A percentile compares a stretch with the other conserved stretches of the same genome.
Conservation (phyloP, 2,329 filamentous ascomycete genomes). For the Furcasterigmium sp. region DNA sequence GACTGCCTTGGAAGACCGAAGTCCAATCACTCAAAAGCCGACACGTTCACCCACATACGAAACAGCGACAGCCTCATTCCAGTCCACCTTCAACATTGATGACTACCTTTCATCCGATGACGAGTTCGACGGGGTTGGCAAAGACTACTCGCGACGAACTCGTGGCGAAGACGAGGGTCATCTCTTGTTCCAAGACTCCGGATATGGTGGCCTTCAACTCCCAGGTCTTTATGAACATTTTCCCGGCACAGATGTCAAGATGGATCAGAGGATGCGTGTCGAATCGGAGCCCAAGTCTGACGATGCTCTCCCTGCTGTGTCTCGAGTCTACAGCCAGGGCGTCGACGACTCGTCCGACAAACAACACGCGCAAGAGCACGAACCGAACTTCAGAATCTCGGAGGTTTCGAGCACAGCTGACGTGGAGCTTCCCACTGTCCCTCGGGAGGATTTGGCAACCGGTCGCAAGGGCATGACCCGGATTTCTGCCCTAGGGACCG, state of each 20-base stretch:
- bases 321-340: not conserved
- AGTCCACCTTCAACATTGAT: constrained; percentile 26
- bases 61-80: not conserved
- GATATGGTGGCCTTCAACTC: constrained; percentile 29
- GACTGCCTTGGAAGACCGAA: constrained; percentile 2
- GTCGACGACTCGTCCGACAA: not conserved
- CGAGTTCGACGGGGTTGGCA: constrained; percentile 30
- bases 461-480: constrained; percentile 9
- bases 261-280: too few species aligned
- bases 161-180: constrained; percentile 27
- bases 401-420: not conserved
- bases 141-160: constrained; percentile 14
- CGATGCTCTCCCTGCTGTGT: too few species aligned
- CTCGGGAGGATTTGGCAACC: constrained; percentile 5
- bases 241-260: too few species aligned
- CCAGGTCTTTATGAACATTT: constrained; percentile 23
- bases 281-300: too few species aligned
- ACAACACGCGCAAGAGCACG: not conserved
- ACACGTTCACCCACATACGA: not conserved
- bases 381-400: too few species aligned
- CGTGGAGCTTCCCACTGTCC: not conserved
- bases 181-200: constrained; percentile 27
- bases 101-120: constrained; percentile 32
- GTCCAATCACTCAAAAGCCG: not conserved
- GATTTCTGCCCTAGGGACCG: constrained; percentile 10